Base-by-base conservation (phyloP, 257 asterid species). In the Solanum ossicruentum region DNA sequence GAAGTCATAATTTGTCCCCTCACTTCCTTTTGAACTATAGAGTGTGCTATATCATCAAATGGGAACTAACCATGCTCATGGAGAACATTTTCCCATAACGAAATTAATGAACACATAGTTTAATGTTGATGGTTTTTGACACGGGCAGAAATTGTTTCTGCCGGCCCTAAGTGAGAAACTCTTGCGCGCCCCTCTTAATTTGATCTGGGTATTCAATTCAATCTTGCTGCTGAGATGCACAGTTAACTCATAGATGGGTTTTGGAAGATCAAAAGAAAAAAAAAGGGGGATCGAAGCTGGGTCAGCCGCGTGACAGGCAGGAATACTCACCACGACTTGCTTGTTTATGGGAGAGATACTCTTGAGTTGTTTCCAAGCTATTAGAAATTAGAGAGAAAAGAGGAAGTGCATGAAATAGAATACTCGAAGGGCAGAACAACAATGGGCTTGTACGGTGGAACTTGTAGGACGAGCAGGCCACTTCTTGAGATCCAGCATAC, bases 321-420 rank as follows among this genome's bases (percentile, higher is more conserved):
- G n/a, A n/a, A n/a, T n/a, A n/a, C n/a, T 87, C 10, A 90, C 90
- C 92, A 88, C 94, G 92, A 91, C 92, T 65, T 26, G 43, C 79
- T 17, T 86, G n/a, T 79, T 77, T 55, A 80, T 18, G 84, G 84
- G 21, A 56, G 56, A 39, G 81, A 85, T 17, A 81, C 87, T 78
- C 80, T 85, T 10, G 39, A 65, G 57, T 75, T 52, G 45, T 85
- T 85, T 69, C 43, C 67, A 28, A 70, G 49, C 32, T 28, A 28
- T 28, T 28, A 28, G 32, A 28, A 28, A 28, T 28, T 28, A 28
- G 32, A 28, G 32, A 28, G 32, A 28, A 28, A 28, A 28, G 32
- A 28, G 32, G 32, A 28, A 28, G 32, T 28, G 2, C 32, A 28
- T 28, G 32, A 28, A 28, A 28, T 2, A 28, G 21, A 52, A 39